Percentiles rank a stretch among this genome's conserved stretches.
Conservation (phyloP, 352 stramenopile genomes). For the Globisporangium radiosum region DNA sequence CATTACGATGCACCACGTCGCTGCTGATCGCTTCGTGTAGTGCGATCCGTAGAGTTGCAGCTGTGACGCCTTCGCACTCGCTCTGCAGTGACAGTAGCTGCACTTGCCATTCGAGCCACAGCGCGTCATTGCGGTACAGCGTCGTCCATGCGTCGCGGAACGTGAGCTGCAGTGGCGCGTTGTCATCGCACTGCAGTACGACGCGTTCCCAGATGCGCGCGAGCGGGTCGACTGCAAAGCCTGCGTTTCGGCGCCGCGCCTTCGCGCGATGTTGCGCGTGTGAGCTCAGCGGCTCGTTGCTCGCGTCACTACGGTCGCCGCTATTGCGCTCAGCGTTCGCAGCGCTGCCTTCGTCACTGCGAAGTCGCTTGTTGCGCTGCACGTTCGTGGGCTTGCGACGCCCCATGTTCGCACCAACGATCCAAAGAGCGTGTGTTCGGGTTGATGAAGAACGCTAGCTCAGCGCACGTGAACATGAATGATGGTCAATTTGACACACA, state of each 20-base stretch:
- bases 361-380: conserved; percentile 16
- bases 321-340: not conserved
- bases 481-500: too few relatives aligned
- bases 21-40: not conserved
- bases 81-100: not conserved
- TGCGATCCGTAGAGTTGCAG: not conserved
- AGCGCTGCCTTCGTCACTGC: not conserved
- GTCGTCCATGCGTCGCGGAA: conserved; percentile 9
- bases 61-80: not conserved
- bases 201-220: conserved; percentile 1
- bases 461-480: too few relatives aligned
- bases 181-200: not conserved
- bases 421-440: too few relatives aligned
- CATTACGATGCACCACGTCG: not conserved
- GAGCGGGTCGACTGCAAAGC: not conserved
- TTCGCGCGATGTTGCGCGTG: not conserved
- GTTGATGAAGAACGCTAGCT: too few relatives aligned
- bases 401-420: conserved; percentile 14
- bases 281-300: conserved; percentile 1
- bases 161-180: conserved; percentile 4
- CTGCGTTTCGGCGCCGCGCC: not conserved
- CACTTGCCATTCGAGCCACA: conserved; percentile 7
- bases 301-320: not conserved
- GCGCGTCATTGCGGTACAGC: conserved; percentile 6
- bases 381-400: conserved; percentile 26